Base-by-base conservation (phyloP, 805 yeast genomes). In the Metschnikowia drakensbergensis region DNA sequence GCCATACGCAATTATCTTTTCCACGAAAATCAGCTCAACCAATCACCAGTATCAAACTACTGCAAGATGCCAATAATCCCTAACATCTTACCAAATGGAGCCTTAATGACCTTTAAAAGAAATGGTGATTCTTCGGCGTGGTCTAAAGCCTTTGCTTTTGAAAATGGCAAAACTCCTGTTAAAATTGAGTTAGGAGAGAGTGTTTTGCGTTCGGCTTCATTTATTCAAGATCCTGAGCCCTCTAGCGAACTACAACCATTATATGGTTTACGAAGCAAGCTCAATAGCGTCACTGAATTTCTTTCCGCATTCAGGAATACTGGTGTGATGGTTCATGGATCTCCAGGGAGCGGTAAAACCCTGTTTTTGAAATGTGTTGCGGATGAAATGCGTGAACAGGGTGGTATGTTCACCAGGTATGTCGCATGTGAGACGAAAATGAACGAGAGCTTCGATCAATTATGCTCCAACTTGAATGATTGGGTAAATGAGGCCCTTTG, bases 301-400 rank as follows among this genome's bases (percentile, higher is more conserved):
- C 57, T 83, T 3, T 58, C 70, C 5, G 64, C 75, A 36, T 77
- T 69, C 28, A 59, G 77, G 5, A 74, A 72, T 44, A 62, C 75
- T 6, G 88, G 92, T 1, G 69, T 82, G 0, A 66, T 89, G 46
- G 58, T 91, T 0, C 76, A 81, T 55, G 98, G 97, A 0, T 67
- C 82, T 23, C 71, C 87, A 1, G 97, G 97, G 0, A 78, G 88
- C 52, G 98, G 98, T 0, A 92, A 92, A 62, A 71, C 94, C 0
- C 65, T 81, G 1, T 52, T 85, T 2, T 59, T 82, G 11, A 64
- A 72, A 3, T 68, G 74, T 26, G 60, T 86, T 0, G 57, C 73
- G 0, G 49, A 66, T 1, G 56, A 58, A 7, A 58, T 86, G 5
- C 50, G 59, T 6, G 45, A 62, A 1, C 60, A 67, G 2, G 63